Base-by-base conservation (phyloP, 2,329 filamentous ascomycete species). In the Arachnomyces sp. region DNA sequence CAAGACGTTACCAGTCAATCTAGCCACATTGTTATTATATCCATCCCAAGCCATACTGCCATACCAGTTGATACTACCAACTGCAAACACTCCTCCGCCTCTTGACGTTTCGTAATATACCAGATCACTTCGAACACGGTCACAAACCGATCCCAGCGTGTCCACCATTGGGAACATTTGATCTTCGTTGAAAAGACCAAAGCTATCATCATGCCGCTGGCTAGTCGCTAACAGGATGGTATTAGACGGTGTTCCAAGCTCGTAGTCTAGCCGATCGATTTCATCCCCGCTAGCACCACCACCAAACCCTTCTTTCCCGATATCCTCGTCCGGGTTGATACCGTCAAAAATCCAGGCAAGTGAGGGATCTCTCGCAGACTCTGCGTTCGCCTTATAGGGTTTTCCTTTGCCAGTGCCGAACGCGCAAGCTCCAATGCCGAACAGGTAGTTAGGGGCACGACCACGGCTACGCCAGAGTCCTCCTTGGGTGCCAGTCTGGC, bases 261-360 rank as follows among this genome's bases (percentile, higher is more conserved):
- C 42, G 38, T 52, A 48, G 36, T 63, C 60, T n/a, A 59, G 42
- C 3, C 57, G 48, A 45, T 63, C 61, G 36, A 63, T 57, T 44
- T 64, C 60, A 29, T 65, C 60, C 11, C 58, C 60, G 36, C 50
- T 54, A 7, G 56, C 58, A 14, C 58, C 55, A 8, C 57, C 57
- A 2, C 54, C 57, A 11, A 62, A 54, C 3, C 52, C 49, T 9
- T 52, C 36, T 30, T 53, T 45, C 11, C 52, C 51, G 18, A 51
- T 53, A 25, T 25, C 21, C 21, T 25, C 21, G 21, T 25, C 21
- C 21, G 21, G 21, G 21, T 25, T 25, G 21, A 25, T 25, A 5
- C 21, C 21, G 21, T 25, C 21, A 9, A 25, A 25, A 9, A 25
- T 25, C 21, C 21, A 25, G 21, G 21, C 5, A 9, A 25, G 5